These are phyloP conservation scores for Plasmodium gonderi DNA, from an alignment of 169 alveolate species.

Conservation along the genomic window DNA sequence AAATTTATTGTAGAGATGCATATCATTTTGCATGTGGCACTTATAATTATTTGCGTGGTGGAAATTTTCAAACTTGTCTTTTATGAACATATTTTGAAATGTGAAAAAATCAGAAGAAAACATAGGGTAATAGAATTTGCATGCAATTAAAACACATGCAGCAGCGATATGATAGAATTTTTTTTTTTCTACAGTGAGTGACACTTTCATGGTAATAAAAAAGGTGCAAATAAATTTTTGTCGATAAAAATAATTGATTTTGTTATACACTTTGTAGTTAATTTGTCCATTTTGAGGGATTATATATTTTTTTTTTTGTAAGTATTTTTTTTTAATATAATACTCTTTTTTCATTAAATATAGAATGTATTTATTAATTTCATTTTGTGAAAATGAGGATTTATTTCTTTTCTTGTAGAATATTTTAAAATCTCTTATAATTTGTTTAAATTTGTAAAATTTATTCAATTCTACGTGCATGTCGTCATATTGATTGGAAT, in stretches of 20 bases:
- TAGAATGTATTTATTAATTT: conserved; percentile 16
- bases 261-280: conserved; percentile 37
- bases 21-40: conserved; percentile 30
- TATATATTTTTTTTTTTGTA: conserved; percentile 17
- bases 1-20: conserved; percentile 11
- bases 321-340: conserved; percentile 39
- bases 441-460: conserved; percentile 17
- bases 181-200: not conserved
- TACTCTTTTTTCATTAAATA: conserved; percentile 44
- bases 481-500: conserved; percentile 37
- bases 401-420: not conserved
- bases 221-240: conserved; percentile 54
- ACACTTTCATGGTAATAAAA: not conserved
- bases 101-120: conserved; percentile 12
- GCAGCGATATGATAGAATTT: conserved; percentile 17
- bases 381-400: not conserved
- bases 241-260: conserved; percentile 59
- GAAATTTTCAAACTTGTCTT: conserved; percentile 13
- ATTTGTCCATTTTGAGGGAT: not conserved
- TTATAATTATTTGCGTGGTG: conserved; percentile 38
- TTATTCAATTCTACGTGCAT: conserved; percentile 53
- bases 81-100: conserved; percentile 18
- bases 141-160: conserved; percentile 49
- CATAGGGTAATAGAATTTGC: conserved; percentile 59
- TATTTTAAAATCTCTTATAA: not conserved